phyloP scores from a whole-genome alignment of 1,284 basidiomycete species.

The Flammula alnicola region DNA sequence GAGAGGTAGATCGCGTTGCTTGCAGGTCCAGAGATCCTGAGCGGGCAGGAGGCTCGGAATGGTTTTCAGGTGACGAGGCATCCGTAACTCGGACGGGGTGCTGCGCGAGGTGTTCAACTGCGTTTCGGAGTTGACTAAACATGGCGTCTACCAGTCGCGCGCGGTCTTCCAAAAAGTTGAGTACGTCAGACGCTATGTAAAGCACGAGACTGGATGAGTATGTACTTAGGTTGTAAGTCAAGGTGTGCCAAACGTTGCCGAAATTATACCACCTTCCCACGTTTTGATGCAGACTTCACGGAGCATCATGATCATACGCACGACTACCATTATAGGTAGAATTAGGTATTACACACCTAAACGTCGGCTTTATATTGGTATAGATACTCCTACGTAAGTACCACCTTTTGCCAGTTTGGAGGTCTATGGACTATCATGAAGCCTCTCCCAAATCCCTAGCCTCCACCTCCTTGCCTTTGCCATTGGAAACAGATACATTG shows the following conservation, averaged over 20 bases:
- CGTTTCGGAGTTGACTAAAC: conserved; percentile 69
- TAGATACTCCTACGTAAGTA: too few species aligned
- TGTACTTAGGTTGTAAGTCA: background rate
- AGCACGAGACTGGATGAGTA: too few species aligned
- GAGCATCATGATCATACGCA: too few species aligned
- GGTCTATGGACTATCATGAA: too few species aligned
- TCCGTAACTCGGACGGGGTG: conserved; percentile 43
- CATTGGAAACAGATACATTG: conserved; percentile 28
- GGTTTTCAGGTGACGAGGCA: conserved; percentile 28
- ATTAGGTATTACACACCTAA: too few species aligned
- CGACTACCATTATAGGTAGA: too few species aligned
- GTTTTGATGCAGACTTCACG: too few species aligned
- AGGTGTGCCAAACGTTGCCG: too few species aligned
- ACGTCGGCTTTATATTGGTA: background rate
- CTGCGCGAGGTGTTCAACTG: conserved; percentile 60
- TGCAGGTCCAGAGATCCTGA: conserved; percentile 44
- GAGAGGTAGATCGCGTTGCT: conserved; percentile 33
- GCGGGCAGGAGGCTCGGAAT: conserved; percentile 31
- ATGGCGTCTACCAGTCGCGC: conserved; percentile 37
- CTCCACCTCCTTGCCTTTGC: conserved; percentile 54
- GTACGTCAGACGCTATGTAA: background rate
- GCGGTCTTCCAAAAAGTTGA: too few species aligned
- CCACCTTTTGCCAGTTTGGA: too few species aligned
- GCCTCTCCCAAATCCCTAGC: conserved; percentile 12
- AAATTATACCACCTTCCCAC: conserved; percentile 2